phyloP scores from a whole-genome alignment of 257 asterid species.

The Anisodus tanguticus region DNA sequence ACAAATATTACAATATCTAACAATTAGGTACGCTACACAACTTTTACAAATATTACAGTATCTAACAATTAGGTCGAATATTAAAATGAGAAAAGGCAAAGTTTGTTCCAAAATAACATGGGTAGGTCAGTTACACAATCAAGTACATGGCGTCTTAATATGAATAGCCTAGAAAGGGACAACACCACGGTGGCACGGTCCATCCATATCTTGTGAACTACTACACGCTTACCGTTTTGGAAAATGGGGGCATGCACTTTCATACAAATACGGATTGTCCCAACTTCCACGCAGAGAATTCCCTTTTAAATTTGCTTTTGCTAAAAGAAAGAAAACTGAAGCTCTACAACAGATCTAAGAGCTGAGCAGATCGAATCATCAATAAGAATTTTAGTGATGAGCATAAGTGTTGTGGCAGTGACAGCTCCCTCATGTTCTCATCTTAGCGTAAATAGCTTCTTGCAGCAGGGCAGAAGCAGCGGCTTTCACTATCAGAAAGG shows the following conservation, averaged over 20 bases:
- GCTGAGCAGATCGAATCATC: not conserved
- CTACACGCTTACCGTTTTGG: no score
- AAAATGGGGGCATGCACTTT: no score
- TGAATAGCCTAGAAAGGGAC: not conserved
- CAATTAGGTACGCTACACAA: no score
- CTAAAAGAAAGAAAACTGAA: not conserved
- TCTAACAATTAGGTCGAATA: no score
- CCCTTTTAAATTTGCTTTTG: not conserved
- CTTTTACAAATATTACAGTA: no score
- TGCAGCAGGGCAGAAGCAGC: not conserved
- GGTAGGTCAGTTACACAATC: not conserved
- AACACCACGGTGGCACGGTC: not conserved
- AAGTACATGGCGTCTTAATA: not conserved
- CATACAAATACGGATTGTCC: not conserved
- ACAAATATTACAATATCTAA: no score
- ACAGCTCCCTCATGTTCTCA: not conserved
- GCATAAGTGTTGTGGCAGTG: not conserved
- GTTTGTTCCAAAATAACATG: not conserved
- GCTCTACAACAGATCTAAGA: not conserved
- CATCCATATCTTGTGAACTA: not conserved
- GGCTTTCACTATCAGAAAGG: not conserved
- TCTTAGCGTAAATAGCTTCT: not conserved
- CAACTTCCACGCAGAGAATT: constrained; percentile 1
- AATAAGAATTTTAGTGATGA: not conserved
- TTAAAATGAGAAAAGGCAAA: no score